These are phyloP conservation scores for Venustampulla echinocandica DNA, from an alignment of 495 filamentous ascomycete species.

Conservation along the genomic window DNA sequence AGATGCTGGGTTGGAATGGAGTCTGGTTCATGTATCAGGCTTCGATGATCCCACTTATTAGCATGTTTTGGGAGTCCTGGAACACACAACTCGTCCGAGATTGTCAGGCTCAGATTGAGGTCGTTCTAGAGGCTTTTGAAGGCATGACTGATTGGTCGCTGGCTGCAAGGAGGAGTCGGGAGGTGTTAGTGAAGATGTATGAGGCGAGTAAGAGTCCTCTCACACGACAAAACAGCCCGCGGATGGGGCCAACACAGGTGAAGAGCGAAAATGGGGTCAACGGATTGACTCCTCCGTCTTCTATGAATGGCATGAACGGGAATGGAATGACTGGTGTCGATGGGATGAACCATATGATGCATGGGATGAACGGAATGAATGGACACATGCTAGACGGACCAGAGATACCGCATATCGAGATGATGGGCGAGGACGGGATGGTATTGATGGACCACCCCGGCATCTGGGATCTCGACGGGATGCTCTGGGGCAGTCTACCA, in stretches of 20 bases:
- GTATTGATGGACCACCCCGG: slow-evolving; percentile 45
- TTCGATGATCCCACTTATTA: slow-evolving; percentile 66
- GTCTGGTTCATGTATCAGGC: slow-evolving; percentile 81
- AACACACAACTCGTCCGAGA: slow-evolving; percentile 32
- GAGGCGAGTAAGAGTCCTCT: slow-evolving; percentile 39
- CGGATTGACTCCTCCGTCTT: slow-evolving; percentile 3
- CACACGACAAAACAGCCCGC: slow-evolving; percentile 15
- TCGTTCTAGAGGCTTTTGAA: slow-evolving; percentile 57
- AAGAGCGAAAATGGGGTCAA: background rate
- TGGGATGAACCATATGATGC: slow-evolving; percentile 24
- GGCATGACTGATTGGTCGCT: slow-evolving; percentile 63
- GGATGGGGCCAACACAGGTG: slow-evolving; percentile 5
- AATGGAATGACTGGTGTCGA: slow-evolving; percentile 4
- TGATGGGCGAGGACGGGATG: slow-evolving; percentile 42
- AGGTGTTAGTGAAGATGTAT: slow-evolving; percentile 61
- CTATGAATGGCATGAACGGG: slow-evolving; percentile 10
- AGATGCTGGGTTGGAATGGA: slow-evolving; percentile 74
- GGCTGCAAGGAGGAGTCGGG: slow-evolving; percentile 57
- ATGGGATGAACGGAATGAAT: slow-evolving; percentile 25
- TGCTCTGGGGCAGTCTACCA: slow-evolving; percentile 22
- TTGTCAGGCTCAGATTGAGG: slow-evolving; percentile 49
- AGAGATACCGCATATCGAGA: slow-evolving; percentile 24
- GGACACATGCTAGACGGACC: slow-evolving; percentile 25
- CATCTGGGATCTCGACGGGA: slow-evolving; percentile 46
- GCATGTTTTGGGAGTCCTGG: slow-evolving; percentile 56